Conservation (phyloP, 1,139 yeast genomes). For the Yamadazyma friedrichii region DNA sequence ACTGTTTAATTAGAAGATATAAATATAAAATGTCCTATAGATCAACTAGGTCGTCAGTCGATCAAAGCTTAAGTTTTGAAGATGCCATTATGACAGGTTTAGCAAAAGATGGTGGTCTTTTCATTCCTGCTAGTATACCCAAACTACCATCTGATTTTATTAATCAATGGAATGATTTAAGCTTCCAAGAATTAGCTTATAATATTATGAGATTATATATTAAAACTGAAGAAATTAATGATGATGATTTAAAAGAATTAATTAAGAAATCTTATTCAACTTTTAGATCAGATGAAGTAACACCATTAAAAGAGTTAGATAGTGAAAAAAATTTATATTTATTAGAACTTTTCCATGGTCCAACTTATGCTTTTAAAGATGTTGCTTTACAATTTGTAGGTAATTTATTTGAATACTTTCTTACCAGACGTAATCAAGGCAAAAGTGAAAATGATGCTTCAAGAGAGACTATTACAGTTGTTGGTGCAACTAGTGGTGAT, state of each 20-base stretch:
- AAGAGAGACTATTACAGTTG: conserved; percentile 86
- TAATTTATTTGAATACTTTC: conserved; percentile 88
- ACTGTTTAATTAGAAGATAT: no score
- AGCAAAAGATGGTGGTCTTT: conserved; percentile 95
- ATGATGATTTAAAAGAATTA: conserved; percentile 61
- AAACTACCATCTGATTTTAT: conserved; percentile 59
- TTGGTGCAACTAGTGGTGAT: conserved; percentile 99
- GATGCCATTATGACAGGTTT: conserved; percentile 91
- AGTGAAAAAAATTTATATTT: conserved; percentile 58
- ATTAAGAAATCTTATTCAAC: conserved; percentile 79
- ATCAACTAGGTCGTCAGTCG: conserved; percentile 72
- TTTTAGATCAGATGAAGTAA: conserved; percentile 80
- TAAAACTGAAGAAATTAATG: conserved; percentile 65
- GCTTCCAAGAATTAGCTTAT: conserved; percentile 84
- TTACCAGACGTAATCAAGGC: conserved; percentile 70
- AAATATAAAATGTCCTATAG: conserved; percentile 45
- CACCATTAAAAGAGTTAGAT: conserved; percentile 71
- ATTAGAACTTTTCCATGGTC: conserved; percentile 95
- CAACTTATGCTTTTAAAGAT: conserved; percentile 98
- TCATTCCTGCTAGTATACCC: conserved; percentile 84
- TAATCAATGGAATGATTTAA: conserved; percentile 65
- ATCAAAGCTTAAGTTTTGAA: conserved; percentile 70
- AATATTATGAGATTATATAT: conserved; percentile 82
- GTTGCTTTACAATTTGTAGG: conserved; percentile 98
- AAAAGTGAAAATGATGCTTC: conserved; percentile 47